phyloP scores from a whole-genome alignment of 768 basidiomycete species.

The Amanita pseudoporphyria region DNA sequence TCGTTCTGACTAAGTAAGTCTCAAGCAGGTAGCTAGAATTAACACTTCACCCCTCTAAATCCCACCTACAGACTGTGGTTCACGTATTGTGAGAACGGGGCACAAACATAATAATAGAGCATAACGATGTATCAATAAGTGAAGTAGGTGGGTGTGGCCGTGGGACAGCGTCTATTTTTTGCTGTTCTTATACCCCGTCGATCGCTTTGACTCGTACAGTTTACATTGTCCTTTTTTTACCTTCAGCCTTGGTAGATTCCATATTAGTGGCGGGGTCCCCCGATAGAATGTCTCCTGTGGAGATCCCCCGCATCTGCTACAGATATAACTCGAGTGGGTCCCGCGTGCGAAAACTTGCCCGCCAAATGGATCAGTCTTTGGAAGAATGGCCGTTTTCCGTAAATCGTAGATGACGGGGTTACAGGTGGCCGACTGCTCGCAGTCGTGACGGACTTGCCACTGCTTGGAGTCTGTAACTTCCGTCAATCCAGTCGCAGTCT shows the following conservation, averaged over 20 bases:
- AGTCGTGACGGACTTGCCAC: slow-evolving; percentile 45
- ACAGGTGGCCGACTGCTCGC: slow-evolving; percentile 48
- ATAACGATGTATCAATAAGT: slow-evolving; percentile 1
- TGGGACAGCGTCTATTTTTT: background rate
- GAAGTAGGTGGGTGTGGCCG: background rate
- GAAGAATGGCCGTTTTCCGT: slow-evolving; percentile 47
- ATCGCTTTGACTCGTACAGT: background rate
- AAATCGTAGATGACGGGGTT: slow-evolving; percentile 32
- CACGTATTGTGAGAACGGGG: background rate
- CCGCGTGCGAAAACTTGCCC: slow-evolving; percentile 33
- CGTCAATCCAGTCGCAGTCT: slow-evolving; percentile 3
- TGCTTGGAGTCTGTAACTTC: slow-evolving; percentile 23
- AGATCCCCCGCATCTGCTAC: slow-evolving; percentile 26
- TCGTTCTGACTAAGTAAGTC: background rate
- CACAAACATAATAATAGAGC: background rate
- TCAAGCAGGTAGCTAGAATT: background rate
- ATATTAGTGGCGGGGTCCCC: slow-evolving; percentile 11
- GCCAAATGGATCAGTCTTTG: slow-evolving; percentile 48
- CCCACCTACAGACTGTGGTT: background rate
- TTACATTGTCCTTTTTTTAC: background rate
- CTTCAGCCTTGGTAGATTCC: background rate
- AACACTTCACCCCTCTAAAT: background rate
- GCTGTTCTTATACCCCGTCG: background rate
- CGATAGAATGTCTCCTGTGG: slow-evolving; percentile 43
- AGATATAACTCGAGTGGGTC: slow-evolving; percentile 28